A percentile compares a stretch with the other conserved stretches of the same genome.
Conservation (phyloP, 352 stramenopile genomes). For the Globisporangium heterothallicum region DNA sequence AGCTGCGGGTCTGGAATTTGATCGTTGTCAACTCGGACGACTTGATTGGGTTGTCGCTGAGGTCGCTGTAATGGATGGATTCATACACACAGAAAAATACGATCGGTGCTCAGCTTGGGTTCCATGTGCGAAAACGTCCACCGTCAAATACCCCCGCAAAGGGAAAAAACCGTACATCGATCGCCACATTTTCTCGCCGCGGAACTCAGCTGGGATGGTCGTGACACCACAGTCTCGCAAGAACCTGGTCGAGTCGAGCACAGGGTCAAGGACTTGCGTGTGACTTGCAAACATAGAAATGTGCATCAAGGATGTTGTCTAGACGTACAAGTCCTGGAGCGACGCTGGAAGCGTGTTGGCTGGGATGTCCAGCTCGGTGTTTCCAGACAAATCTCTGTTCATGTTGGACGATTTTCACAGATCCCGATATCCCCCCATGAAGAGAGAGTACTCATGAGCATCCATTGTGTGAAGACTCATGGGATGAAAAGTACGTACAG, state of each 20-base stretch:
- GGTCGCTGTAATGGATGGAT: constrained; percentile 1
- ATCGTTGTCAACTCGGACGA: constrained; percentile 10
- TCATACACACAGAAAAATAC: background rate
- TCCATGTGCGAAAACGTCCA: no score
- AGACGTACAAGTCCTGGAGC: constrained; percentile 10
- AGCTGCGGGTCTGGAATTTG: constrained; percentile 8
- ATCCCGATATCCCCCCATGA: no score
- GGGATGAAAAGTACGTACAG: constrained; percentile 14
- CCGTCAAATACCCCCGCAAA: no score
- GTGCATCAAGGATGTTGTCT: no score
- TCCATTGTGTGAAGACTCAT: no score
- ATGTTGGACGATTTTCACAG: no score
- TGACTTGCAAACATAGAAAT: no score
- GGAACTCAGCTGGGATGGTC: constrained; percentile 12
- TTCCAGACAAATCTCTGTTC: constrained; percentile 12
- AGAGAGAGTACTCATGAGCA: no score
- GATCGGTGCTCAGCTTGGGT: no score
- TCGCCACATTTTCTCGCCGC: constrained; percentile 14
- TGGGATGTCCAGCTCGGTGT: constrained; percentile 6
- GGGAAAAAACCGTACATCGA: constrained; percentile 2
- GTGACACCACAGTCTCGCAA: constrained; percentile 10
- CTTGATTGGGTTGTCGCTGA: constrained; percentile 15
- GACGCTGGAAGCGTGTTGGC: constrained; percentile 14
- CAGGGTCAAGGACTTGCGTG: no score
- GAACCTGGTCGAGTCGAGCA: background rate